Conservation (phyloP, 805 yeast species). For the Barnettozyma populi region DNA sequence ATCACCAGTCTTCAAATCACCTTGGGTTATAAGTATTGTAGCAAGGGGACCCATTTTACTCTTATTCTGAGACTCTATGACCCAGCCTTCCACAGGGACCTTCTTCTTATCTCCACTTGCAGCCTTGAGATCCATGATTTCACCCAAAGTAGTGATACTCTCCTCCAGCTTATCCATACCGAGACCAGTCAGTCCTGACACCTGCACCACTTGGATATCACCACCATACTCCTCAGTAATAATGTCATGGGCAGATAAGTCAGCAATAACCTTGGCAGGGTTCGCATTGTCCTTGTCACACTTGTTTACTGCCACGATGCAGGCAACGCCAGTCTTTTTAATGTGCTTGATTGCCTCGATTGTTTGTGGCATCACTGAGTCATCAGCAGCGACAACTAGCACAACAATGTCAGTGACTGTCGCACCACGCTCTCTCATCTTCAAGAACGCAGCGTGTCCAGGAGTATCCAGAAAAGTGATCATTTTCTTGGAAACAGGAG, state of each 20-base stretch:
- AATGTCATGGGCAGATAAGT: constrained; percentile 69
- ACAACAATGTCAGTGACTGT: constrained; percentile 87
- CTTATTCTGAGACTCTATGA: constrained; percentile 77
- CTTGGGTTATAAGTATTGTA: constrained; percentile 77
- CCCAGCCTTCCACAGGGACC: constrained; percentile 73
- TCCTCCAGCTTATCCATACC: constrained; percentile 90
- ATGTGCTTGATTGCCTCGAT: constrained; percentile 93
- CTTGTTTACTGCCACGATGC: constrained; percentile 89
- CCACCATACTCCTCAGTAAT: constrained; percentile 94
- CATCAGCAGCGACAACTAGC: constrained; percentile 94
- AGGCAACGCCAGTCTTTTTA: constrained; percentile 69
- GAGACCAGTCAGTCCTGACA: constrained; percentile 84
- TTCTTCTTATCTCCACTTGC: constrained; percentile 33
- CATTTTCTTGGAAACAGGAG: constrained; percentile 65
- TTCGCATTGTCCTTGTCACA: constrained; percentile 78
- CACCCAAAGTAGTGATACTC: constrained; percentile 79
- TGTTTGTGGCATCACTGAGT: constrained; percentile 97
- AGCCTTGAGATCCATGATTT: constrained; percentile 72
- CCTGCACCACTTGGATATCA: constrained; percentile 82
- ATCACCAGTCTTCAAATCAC: constrained; percentile 64
- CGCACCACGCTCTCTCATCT: constrained; percentile 97
- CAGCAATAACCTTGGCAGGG: constrained; percentile 70
- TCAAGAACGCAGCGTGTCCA: constrained; percentile 94
- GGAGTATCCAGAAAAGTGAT: constrained; percentile 96
- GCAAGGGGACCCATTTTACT: constrained; percentile 84